Evolutionary conservation across 2,329 filamentous ascomycete genomes (phyloP).

Genomic region (Xylariales sp.): DNA sequence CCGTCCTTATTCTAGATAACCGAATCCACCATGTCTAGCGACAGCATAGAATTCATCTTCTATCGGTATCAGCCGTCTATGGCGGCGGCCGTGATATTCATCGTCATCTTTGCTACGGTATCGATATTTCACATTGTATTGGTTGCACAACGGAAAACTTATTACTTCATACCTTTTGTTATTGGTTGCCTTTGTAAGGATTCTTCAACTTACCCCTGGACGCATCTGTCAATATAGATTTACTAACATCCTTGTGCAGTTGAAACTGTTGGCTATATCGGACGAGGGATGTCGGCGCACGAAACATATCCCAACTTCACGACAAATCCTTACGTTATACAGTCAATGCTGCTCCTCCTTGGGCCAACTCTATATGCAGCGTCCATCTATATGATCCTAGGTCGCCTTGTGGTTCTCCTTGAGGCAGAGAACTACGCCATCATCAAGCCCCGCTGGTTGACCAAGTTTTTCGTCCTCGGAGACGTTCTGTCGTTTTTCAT

Average conservation of each 20-base stretch:
- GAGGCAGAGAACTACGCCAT: constrained; percentile 35
- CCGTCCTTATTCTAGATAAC: too few species aligned
- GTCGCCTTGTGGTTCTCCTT: constrained; percentile 29
- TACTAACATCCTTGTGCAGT: too few species aligned
- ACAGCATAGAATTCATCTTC: constrained; percentile 4
- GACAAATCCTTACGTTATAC: constrained; percentile 29
- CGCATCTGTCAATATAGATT: too few species aligned
- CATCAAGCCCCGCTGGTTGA: constrained; percentile 37
- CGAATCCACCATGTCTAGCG: constrained; percentile 1
- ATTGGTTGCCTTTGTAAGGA: constrained; percentile 47
- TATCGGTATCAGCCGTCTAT: constrained; percentile 6
- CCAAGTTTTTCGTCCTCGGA: constrained; percentile 45
- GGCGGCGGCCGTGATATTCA: constrained; percentile 19
- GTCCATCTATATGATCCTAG: constrained; percentile 47
- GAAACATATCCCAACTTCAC: constrained; percentile 38
- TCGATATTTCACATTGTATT: constrained; percentile 33
- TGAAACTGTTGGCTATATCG: constrained; percentile 41
- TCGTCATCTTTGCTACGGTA: constrained; percentile 33
- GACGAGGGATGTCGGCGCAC: constrained; percentile 35
- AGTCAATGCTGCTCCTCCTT: constrained; percentile 34
- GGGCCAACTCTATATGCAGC: constrained; percentile 37
- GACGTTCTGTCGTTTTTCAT: constrained; percentile 42
- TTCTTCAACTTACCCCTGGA: constrained; percentile 41
- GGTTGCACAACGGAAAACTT: constrained; percentile 34
- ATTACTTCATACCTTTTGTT: constrained; percentile 47